phyloP scores from a whole-genome alignment of 2,329 filamentous ascomycete genomes.

The Arthrobotrys sphaeroides region DNA sequence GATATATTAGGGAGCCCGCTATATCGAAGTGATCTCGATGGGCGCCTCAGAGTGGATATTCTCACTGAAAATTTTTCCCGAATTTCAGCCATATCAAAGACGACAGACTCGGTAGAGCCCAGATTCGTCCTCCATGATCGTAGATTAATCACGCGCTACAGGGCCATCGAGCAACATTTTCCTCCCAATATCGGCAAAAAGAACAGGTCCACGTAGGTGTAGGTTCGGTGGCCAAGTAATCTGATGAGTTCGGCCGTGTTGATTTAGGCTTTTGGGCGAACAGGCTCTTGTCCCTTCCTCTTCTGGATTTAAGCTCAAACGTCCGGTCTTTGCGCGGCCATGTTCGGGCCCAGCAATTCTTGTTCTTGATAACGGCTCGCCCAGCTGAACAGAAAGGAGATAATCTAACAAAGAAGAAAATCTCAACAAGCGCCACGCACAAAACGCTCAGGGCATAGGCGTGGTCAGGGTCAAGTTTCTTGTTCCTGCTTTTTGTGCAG shows the following conservation, averaged over 20 bases:
- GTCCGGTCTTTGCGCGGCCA: slow-evolving; percentile 21
- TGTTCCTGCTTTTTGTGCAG: slow-evolving; percentile 37
- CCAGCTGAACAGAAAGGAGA: slow-evolving; percentile 27
- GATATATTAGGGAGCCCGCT: slow-evolving; percentile 12
- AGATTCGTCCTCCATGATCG: slow-evolving; percentile 4
- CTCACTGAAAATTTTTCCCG: slow-evolving; percentile 33
- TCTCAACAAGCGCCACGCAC: slow-evolving; percentile 13
- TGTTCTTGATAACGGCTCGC: slow-evolving; percentile 11
- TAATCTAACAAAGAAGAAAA: slow-evolving; percentile 28
- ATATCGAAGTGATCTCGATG: slow-evolving; percentile 26
- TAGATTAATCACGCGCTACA: slow-evolving; percentile 50
- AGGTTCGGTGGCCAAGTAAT: slow-evolving; percentile 15
- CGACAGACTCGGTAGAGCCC: neutral
- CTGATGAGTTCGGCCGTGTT: slow-evolving; percentile 20
- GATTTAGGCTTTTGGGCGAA: slow-evolving; percentile 43
- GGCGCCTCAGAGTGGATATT: slow-evolving; percentile 11
- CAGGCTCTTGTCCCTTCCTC: slow-evolving; percentile 17
- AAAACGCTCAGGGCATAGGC: slow-evolving; percentile 37
- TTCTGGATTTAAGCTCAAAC: slow-evolving; percentile 45
- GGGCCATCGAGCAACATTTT: slow-evolving; percentile 3
- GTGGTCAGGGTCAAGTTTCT: slow-evolving; percentile 36
- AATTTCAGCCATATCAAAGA: slow-evolving; percentile 7
- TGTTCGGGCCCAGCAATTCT: neutral
- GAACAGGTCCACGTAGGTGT: neutral
- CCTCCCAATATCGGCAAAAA: slow-evolving; percentile 33